Conservation (phyloP, 495 filamentous ascomycete species). For the Aspergillus affinis region DNA sequence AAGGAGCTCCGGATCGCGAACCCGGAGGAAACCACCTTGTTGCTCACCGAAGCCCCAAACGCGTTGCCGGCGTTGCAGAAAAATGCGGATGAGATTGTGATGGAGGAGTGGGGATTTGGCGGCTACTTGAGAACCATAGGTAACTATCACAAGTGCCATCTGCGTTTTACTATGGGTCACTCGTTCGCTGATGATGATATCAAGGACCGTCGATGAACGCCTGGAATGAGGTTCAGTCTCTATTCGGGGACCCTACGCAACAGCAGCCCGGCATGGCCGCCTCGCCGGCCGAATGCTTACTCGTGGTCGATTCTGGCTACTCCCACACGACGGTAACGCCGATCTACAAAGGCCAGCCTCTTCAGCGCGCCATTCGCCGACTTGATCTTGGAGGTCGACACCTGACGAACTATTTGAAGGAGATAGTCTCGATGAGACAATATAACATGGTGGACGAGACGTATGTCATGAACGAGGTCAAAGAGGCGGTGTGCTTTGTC, state of each 20-base stretch:
- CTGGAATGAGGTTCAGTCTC: conserved; percentile 71
- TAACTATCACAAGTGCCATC: conserved; percentile 17
- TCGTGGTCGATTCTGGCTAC: conserved; percentile 89
- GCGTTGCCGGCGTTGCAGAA: conserved; percentile 74
- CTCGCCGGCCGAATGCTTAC: conserved; percentile 73
- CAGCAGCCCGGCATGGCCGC: conserved; percentile 28
- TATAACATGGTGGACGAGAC: conserved; percentile 94
- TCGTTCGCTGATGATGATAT: conserved; percentile 8
- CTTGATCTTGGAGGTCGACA: conserved; percentile 92
- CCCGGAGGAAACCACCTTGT: conserved; percentile 74
- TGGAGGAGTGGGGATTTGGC: conserved; percentile 96
- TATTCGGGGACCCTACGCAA: conserved; percentile 54
- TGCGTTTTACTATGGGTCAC: neutral
- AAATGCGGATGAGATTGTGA: conserved; percentile 93
- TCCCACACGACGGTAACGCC: conserved; percentile 94
- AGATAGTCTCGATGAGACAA: conserved; percentile 83
- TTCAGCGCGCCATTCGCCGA: conserved; percentile 79
- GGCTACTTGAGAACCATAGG: conserved; percentile 73
- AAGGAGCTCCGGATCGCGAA: conserved; percentile 36
- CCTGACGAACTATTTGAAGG: conserved; percentile 91
- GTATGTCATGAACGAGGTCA: conserved; percentile 91
- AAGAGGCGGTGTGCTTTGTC: conserved; percentile 85
- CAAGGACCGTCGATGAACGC: conserved; percentile 73
- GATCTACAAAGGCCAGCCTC: conserved; percentile 72
- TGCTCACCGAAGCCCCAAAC: conserved; percentile 92